Percentiles rank a stretch among this genome's conserved stretches.
phyloP scores from a whole-genome alignment of 83 land plant genomes.

The Picea abies region DNA sequence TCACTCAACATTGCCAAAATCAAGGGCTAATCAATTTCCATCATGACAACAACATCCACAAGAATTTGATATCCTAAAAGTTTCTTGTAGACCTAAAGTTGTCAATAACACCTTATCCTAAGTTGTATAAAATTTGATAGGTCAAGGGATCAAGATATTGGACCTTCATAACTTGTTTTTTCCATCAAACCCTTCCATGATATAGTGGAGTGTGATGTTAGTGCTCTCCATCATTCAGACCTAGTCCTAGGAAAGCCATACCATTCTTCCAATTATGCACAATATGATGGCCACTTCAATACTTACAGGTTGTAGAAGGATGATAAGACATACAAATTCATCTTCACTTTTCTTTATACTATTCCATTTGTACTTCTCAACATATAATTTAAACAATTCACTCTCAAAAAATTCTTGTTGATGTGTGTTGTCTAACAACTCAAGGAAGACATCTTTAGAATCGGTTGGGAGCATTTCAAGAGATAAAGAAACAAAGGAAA shows the following conservation, averaged over 20 bases:
- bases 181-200: background rate
- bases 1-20: background rate
- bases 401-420: background rate
- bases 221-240: background rate
- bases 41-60: background rate
- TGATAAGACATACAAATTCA: background rate
- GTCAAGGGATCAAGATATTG: background rate
- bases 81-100: background rate
- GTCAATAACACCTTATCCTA: background rate
- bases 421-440: background rate
- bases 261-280: background rate
- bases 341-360: background rate
- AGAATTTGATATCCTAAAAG: background rate
- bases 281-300: background rate
- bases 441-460: background rate
- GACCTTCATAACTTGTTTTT: background rate
- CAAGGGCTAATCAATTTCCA: too few relatives aligned
- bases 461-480: too few relatives aligned
- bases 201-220: background rate
- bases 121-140: background rate
- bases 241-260: background rate
- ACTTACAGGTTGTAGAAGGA: background rate
- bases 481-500: too few relatives aligned
- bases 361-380: background rate
- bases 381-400: background rate